These are phyloP conservation scores for Lathyrus tuberosus DNA, from an alignment of 306 rosid species.

Conservation along the genomic window DNA sequence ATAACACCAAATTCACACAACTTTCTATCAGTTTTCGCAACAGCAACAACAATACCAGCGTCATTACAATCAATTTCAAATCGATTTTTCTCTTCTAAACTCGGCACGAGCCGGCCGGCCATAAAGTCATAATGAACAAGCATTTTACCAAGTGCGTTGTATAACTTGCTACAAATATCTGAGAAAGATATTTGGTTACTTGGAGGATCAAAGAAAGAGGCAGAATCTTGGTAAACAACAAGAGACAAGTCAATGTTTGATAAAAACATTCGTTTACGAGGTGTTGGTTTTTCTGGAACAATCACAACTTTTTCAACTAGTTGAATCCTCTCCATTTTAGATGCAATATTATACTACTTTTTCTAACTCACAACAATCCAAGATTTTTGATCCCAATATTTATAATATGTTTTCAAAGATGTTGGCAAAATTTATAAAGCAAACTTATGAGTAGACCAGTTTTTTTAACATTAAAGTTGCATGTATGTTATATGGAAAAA, in stretches of 20 bases:
- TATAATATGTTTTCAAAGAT: conserved; percentile 7
- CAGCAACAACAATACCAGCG: conserved; percentile 51
- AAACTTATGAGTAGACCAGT: conserved; percentile 21
- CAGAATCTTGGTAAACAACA: conserved; percentile 58
- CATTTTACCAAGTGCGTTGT: conserved; percentile 36
- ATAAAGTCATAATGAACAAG: conserved; percentile 54
- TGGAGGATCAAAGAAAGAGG: conserved; percentile 59
- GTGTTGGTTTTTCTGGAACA: conserved; percentile 43
- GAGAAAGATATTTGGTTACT: conserved; percentile 38
- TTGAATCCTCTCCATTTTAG: conserved; percentile 41
- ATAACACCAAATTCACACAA: conserved; percentile 49
- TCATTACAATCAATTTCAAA: conserved; percentile 62
- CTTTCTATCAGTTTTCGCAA: conserved; percentile 44
- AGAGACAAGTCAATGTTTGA: conserved; percentile 62
- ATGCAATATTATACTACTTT: background rate
- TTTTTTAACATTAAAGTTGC: conserved; percentile 27
- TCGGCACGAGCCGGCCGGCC: conserved; percentile 51
- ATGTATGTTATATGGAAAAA: background rate
- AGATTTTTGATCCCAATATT: conserved; percentile 1
- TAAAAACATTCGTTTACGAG: conserved; percentile 44
- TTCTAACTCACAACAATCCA: background rate
- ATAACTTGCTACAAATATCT: conserved; percentile 47
- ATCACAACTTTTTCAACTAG: conserved; percentile 53
- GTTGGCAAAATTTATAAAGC: background rate
- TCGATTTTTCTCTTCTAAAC: conserved; percentile 38